Evolutionary conservation across 768 basidiomycete genomes (phyloP), one percentile per base, ranked within the genome.

Genomic region (Podaxis carcinomalis): DNA sequence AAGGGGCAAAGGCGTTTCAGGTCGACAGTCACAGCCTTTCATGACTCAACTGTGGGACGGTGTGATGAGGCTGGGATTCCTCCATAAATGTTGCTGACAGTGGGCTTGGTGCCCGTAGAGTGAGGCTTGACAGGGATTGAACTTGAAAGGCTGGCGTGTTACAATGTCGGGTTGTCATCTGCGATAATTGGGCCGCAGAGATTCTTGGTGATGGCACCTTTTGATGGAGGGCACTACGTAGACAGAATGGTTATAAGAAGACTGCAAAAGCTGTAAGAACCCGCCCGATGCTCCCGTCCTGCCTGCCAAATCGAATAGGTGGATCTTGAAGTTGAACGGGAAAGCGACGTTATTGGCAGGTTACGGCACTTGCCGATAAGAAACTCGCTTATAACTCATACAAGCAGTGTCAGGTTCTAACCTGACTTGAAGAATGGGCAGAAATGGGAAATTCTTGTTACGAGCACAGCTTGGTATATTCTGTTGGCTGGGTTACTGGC

Each of bases 231-330:
- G 32, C 32, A 32, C 32, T 32, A 9, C 32, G 3, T 28, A 32
- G 32, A 9, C 32, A 32, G 7, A 32, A 1, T 32, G 7, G 32
- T 32, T 32, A 6, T 32, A 32, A 54, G 72, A 77, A 28, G 80
- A 83, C 56, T 71, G 70, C 72, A 77, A 77, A 28, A 80, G 83
- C 56, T 71, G 70, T 72, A 77, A 56, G 74, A 80, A 56, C 71
- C 75, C 2, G 32, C 89, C 92, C 1, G 95, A 89, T 73, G 95
- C 93, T 0, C 78, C 85, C 1, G 77, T 97, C 54, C 78, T 97
- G 51, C 77, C 86, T 7, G 89, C 68, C 81, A 86, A 27, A 83
- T 81, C 13, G 66, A 73, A 9, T 84, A 85, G 78, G 67, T 83
- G 57, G 70, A 82, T 23, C 64, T 76, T 7, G 65, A 73, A 28